Evolutionary conservation across 2,329 filamentous ascomycete species (phyloP), one percentile per base, ranked within the genome.

Genomic region (Atkinsonella texensis): DNA sequence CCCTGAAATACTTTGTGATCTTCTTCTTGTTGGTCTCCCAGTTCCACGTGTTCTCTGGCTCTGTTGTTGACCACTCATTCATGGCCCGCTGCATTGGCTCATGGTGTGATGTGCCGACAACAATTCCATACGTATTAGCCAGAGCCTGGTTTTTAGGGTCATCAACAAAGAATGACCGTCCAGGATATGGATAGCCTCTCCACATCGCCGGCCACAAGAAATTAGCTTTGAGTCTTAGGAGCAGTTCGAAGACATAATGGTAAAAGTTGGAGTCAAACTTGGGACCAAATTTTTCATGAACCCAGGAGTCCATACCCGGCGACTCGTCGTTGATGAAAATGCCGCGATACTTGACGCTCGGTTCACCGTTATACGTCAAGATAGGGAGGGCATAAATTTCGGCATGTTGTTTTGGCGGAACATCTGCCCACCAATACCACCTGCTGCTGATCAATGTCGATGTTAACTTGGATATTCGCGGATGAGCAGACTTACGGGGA

Each of bases 171-270:
- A 85, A 84, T 55, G 77, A 78, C 38, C 74, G 74, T 9, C 71
- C 71, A 0, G 71, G 72, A 3, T 67, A 67, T 1, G 71, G 71
- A 39, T 69, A 70, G 12, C 66, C 70, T 6, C 75, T 74, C 79
- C 81, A 85, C 74, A 80, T 80, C 0, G 81, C 80, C 0, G 81
- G 82, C 82, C 82, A 85, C 50, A 85, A 66, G 56, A 82, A 84
- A 60, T 85, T 85, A 2, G 79, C 63, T 59, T 73, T 76, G 18
- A 82, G 69, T 13, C 81, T 69, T 3, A 84, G 68, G 1, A 83
- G 65, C 5, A 85, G 69, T 58, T 85, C 82, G 55, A 84, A 85
- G 0, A 85, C 74, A 15, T 74, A 73, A 12, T 67, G 67, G 60
- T 85, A 84, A 55, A 85, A 82, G 2, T 76, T 72, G 0, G 73